Percentiles rank a stretch among this genome's conserved stretches.
phyloP scores from a whole-genome alignment of 192 early-diverging fungal species.

The Podila epigama region DNA sequence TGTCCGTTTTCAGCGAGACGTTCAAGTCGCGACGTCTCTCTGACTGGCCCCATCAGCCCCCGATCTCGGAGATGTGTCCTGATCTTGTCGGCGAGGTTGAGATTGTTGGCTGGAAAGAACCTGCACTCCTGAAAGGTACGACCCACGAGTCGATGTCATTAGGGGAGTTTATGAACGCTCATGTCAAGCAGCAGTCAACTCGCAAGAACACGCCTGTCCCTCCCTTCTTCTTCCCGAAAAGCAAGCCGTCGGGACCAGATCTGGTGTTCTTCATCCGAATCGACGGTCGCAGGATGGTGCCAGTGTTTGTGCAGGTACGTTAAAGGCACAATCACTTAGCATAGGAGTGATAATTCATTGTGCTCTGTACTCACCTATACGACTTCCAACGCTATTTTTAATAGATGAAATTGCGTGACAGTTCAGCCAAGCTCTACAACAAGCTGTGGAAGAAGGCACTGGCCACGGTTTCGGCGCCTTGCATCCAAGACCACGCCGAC shows the following conservation, averaged over 20 bases:
- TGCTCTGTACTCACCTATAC: neutral
- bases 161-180: neutral
- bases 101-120: neutral
- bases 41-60: neutral
- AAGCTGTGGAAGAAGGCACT: neutral
- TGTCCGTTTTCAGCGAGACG: neutral
- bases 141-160: too few relatives aligned
- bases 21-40: neutral
- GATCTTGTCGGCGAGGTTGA: neutral
- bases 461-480: too few relatives aligned
- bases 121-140: neutral
- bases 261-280: neutral
- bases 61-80: neutral
- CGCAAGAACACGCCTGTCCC: neutral
- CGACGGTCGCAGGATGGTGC: neutral
- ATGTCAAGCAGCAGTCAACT: neutral
- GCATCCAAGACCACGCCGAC: too few relatives aligned
- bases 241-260: conserved; percentile 3
- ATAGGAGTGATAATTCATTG: neutral
- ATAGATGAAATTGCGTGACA: neutral
- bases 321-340: neutral
- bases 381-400: neutral
- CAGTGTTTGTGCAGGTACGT: neutral
- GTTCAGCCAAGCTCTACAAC: neutral
- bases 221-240: neutral